Conservation (phyloP, 306 rosid species). For the Hippophae rhamnoides region DNA sequence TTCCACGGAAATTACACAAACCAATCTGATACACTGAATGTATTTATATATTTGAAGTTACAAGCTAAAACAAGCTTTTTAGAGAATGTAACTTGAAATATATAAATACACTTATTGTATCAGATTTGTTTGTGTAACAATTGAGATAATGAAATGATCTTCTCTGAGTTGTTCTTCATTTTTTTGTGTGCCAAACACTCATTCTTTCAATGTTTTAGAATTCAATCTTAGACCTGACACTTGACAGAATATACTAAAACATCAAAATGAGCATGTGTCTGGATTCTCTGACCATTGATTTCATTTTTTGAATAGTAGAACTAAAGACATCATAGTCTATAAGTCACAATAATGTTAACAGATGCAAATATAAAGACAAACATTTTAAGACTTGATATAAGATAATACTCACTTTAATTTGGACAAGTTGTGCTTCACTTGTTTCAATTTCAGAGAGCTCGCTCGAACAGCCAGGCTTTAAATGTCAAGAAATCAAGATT, state of each 20-base stretch:
- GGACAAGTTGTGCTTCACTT: conserved; percentile 75
- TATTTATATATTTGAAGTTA: too few species aligned
- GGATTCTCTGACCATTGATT: neutral
- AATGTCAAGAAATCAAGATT: conserved; percentile 19
- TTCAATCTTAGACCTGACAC: neutral
- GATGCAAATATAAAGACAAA: conserved; percentile 1
- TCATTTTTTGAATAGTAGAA: neutral
- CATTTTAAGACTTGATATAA: conserved; percentile 4
- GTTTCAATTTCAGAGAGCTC: conserved; percentile 66
- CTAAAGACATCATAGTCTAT: neutral
- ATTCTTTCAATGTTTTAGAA: neutral
- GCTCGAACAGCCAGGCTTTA: conserved; percentile 96
- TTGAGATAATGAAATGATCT: neutral
- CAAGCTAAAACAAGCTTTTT: too few species aligned
- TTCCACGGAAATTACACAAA: too few species aligned
- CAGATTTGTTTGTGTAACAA: neutral
- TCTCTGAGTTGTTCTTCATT: neutral
- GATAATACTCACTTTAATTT: conserved; percentile 56
- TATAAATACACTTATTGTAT: neutral
- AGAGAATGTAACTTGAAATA: too few species aligned
- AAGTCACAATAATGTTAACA: neutral
- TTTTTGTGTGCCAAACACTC: neutral
- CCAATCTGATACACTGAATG: too few species aligned
- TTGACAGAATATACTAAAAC: neutral
- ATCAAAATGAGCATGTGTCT: neutral